Evolutionary conservation across 345 rosid species (phyloP), one percentile per base, ranked within the genome.

Genomic region (Durio zibethinus): DNA sequence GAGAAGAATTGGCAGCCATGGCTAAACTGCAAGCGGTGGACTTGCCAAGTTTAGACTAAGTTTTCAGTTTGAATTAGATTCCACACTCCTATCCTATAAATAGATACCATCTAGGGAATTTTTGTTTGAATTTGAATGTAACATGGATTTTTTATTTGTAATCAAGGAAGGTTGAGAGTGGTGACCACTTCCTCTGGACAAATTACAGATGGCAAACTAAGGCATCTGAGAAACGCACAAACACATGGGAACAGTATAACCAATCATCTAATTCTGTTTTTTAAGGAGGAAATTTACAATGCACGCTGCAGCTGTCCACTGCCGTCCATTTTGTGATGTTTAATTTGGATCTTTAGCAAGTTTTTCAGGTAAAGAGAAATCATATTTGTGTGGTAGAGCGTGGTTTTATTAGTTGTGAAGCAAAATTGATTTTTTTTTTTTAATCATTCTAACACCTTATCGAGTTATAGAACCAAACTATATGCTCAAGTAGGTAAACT

Each of bases 1-100:
- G 54, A 10, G 50, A 42, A 54, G 53, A 43, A 40, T n/a, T 54
- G 12, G 65, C 5, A 65, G 79, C 76, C 87, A 82, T 84, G 20
- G 79, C 35, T 76, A 2, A 45, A 15, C 57, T 25, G 9, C 0
- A 47, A 64, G 47, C n/a, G n/a, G n/a, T n/a, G n/a, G 16, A 35
- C 57, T 53, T 53, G 57, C 25, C 7, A 53, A 53, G 18, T 48
- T 48, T 48, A 48, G 5, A 48, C 16, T 15, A 0, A 15, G 18
- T 54, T 21, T n/a, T 54, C 15, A 11, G 16, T 10, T 57, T 57
- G 25, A 43, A 4, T 21, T 8, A 57, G 50, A 59, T 74, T 23
- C 2, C 21, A 31, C n/a, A 62, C 16, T 31, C 45, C 23, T 10
- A 8, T 18, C 47, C 12, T n/a, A 72, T 52, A 53, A 1, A 54